phyloP scores from a whole-genome alignment of 768 basidiomycete genomes.

The Trametes sanguinea region DNA sequence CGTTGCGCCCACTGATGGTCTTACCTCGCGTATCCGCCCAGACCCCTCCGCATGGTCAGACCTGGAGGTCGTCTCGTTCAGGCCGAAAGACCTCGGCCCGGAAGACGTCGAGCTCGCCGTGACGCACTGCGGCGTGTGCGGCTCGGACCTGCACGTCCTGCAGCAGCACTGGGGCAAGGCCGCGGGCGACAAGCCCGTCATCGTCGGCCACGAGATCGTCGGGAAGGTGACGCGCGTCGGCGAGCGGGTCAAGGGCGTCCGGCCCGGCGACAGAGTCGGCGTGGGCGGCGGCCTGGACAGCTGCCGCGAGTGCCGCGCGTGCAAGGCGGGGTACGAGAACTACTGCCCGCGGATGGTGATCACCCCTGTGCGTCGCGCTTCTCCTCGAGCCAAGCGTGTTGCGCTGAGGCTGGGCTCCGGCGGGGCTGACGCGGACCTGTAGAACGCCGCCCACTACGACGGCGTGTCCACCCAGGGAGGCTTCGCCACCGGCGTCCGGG shows the following conservation, averaged over 20 bases:
- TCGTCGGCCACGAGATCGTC: constrained; percentile 53
- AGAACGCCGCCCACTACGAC: constrained; percentile 42
- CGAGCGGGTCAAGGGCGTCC: constrained; percentile 49
- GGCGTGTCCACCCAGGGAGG: constrained; percentile 45
- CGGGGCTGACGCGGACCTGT: not conserved
- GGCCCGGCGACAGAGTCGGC: constrained; percentile 58
- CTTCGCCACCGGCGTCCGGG: constrained; percentile 51
- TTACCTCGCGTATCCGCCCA: not conserved
- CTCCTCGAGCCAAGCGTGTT: not conserved
- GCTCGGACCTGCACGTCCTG: constrained; percentile 51
- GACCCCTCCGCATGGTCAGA: constrained; percentile 37
- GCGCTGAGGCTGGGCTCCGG: not conserved
- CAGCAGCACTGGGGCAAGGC: constrained; percentile 40
- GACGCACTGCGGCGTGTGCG: constrained; percentile 52
- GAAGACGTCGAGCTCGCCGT: constrained; percentile 60
- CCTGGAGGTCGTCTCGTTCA: constrained; percentile 46
- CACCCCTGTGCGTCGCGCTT: constrained; percentile 35
- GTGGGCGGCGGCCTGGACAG: constrained; percentile 51
- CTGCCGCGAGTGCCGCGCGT: constrained; percentile 50
- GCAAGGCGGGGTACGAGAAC: constrained; percentile 54
- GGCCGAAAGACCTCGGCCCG: constrained; percentile 54
- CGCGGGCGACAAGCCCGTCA: constrained; percentile 26
- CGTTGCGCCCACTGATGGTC: not conserved
- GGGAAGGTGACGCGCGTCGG: constrained; percentile 57
- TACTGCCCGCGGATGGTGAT: constrained; percentile 51